A percentile compares a stretch with the other conserved stretches of the same genome.
Evolutionary conservation across 192 early-diverging fungal species (phyloP).

Genomic region (Umbelopsis sp.): DNA sequence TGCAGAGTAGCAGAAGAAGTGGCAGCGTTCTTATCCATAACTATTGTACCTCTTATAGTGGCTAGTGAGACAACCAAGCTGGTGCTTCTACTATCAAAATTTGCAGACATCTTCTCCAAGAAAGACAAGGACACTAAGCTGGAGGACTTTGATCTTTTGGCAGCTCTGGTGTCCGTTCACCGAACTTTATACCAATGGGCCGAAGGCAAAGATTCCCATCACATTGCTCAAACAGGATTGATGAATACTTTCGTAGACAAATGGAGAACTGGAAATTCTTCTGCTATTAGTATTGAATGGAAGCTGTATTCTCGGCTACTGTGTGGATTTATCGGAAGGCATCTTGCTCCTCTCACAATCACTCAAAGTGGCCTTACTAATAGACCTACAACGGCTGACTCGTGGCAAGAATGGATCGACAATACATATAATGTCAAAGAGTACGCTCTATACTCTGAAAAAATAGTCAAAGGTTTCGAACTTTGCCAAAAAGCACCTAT

Average conservation of each 20-base stretch:
- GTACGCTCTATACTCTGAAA: neutral
- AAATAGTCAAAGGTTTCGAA: neutral
- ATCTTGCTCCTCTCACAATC: slow-evolving; percentile 5
- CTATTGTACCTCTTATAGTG: neutral
- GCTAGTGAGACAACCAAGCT: neutral
- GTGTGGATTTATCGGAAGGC: slow-evolving; percentile 15
- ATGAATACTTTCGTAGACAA: neutral
- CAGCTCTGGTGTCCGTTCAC: slow-evolving; percentile 5
- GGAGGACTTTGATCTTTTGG: neutral
- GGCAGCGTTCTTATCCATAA: slow-evolving; percentile 11
- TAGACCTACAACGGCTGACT: neutral
- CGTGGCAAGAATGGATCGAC: slow-evolving; percentile 5
- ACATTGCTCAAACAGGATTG: neutral
- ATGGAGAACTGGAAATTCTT: neutral
- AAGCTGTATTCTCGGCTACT: slow-evolving; percentile 16
- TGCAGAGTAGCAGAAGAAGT: slow-evolving; percentile 5
- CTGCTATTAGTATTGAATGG: slow-evolving; percentile 8
- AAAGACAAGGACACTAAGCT: neutral
- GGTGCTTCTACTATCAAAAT: neutral
- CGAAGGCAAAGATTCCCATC: slow-evolving; percentile 3
- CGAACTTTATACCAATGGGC: slow-evolving; percentile 4
- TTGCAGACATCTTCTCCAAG: neutral
- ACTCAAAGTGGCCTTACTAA: neutral
- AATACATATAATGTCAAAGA: neutral
- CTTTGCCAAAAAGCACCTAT: neutral